Evolutionary conservation across 73 alveolate genomes (phyloP).

Genomic region (Symbiodinium natans): DNA sequence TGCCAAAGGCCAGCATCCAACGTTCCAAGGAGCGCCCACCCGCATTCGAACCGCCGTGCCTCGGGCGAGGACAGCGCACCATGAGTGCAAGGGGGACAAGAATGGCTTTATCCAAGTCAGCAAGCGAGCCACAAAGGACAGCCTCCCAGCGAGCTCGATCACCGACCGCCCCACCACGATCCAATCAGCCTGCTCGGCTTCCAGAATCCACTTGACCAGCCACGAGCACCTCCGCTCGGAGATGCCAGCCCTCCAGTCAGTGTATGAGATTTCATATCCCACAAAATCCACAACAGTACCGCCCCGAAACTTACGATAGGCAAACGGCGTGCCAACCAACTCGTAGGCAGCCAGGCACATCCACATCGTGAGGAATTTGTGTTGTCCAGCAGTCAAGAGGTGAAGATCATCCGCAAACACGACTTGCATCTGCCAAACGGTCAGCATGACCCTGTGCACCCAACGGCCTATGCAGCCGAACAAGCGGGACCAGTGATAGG

Average conservation of each 20-base stretch:
- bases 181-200: neutral
- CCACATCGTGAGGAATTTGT: neutral
- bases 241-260: neutral
- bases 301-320: neutral
- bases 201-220: neutral
- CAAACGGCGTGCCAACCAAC: neutral
- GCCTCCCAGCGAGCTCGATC: neutral
- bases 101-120: neutral
- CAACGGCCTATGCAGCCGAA: neutral
- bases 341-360: neutral
- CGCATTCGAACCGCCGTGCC: neutral
- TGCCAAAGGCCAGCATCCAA: too few relatives aligned
- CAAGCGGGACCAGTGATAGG: neutral
- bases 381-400: neutral
- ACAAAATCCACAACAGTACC: neutral
- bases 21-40: too few relatives aligned
- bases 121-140: neutral
- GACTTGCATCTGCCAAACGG: neutral
- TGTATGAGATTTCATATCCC: neutral
- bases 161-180: neutral
- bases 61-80: neutral
- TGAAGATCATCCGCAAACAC: conserved; percentile 21
- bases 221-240: neutral
- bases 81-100: neutral
- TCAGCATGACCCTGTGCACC: neutral